These are phyloP conservation scores for Podila horticola DNA, from an alignment of 192 early-diverging fungal genomes.

Conservation along the genomic window DNA sequence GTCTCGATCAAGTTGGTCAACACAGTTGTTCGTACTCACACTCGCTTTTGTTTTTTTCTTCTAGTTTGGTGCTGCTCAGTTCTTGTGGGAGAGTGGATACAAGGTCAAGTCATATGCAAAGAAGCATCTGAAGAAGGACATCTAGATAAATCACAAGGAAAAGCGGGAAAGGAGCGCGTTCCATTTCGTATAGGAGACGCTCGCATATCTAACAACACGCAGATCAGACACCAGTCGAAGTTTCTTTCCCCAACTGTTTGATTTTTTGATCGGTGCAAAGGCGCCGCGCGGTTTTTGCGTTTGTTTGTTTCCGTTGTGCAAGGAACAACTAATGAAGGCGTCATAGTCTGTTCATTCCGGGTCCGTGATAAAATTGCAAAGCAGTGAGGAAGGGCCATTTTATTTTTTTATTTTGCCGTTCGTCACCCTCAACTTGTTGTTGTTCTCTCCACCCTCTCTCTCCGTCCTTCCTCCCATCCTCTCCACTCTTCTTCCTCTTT, in stretches of 20 bases:
- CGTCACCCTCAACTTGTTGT: too few relatives aligned
- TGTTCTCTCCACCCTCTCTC: too few relatives aligned
- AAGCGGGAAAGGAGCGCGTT: too few relatives aligned
- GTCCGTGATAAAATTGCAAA: not conserved
- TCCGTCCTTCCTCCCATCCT: too few relatives aligned
- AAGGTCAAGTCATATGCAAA: conserved; percentile 40
- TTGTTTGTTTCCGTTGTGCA: not conserved
- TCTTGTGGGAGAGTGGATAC: conserved; percentile 32
- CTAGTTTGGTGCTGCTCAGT: conserved; percentile 25
- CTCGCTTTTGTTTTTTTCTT: not conserved
- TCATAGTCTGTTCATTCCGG: not conserved
- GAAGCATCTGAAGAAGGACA: conserved; percentile 40
- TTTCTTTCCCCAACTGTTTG: too few relatives aligned
- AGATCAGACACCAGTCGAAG: too few relatives aligned
- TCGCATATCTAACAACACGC: too few relatives aligned
- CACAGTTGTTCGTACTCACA: not conserved
- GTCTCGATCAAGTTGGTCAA: not conserved
- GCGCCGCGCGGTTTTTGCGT: too few relatives aligned
- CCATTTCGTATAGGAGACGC: too few relatives aligned
- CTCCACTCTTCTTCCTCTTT: too few relatives aligned
- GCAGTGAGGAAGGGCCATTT: not conserved
- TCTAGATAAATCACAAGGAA: conserved; percentile 1
- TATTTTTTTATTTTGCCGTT: too few relatives aligned
- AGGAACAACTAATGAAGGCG: not conserved
- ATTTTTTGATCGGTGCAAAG: too few relatives aligned